Base-by-base conservation (phyloP, 192 early-diverging fungal genomes). In the Jimgerdemannia lactiflua region DNA sequence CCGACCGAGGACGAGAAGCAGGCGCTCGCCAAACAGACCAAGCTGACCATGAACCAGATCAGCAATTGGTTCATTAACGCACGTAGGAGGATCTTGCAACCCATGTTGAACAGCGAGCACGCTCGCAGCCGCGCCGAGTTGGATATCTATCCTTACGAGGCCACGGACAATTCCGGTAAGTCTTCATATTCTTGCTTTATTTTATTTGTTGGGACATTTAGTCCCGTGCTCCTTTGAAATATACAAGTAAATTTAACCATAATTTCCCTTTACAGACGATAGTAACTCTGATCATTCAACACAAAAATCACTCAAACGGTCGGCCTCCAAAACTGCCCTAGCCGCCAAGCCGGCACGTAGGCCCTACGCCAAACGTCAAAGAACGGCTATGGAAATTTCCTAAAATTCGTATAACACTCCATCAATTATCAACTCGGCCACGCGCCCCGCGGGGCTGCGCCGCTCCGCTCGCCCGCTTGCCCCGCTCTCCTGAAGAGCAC, bases 31-130 rank as follows among this genome's bases (percentile, higher is more conserved):
- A 18, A 71, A 40, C 77, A 80, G 63, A 89, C 88, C 66, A 79
- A 82, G 43, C 75, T 89, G 14, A 86, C 82, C 19, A 74, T 89
- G 54, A 86, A 84, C 74, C 88, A 89, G 77, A 85, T 89, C 67
- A 88, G 83, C 78, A 87, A 89, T 69, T 89, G 88, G 88, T 89
- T 89, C 74, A 89, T 89, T 69, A 89, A 89, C 78, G 88, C 88
- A 39, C 78, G 88, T 39, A 67, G 88, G 71, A 69, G 88, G 43
- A 89, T 86, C 43, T 76, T 87, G 64, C 86, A 87, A 70, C 84
- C 84, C 14, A 89, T 89, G 74, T 75, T 87, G 43, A 83, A 85
- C 67, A 39, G 9, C 18, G 67, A 68, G 14, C 49, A 59, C 14
- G 14, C 49, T 6, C 49, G 49, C 49, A 59, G 14, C 14, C 49